Evolutionary conservation across 805 yeast species (phyloP), one percentile per base, ranked within the genome.

Genomic region (Barnettozyma botsteinii): DNA sequence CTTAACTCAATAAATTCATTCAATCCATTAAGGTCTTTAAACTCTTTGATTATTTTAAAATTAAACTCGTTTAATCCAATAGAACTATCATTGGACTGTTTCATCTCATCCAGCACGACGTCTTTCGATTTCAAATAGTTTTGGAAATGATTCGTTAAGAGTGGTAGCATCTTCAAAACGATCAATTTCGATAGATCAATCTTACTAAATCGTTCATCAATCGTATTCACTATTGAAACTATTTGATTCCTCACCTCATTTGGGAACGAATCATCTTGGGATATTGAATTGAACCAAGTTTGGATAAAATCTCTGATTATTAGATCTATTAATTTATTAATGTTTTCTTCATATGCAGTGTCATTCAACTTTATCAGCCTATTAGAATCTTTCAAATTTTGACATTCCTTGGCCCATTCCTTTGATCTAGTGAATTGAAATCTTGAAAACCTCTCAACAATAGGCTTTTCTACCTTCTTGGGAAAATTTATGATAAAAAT

Each of bases 81-180:
- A 18, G 54, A 43, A 2, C 67, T 52, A 17, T 63, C 62, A 14
- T 61, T 58, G 31, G 59, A 44, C 23, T 51, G 53, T 20, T 54
- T 48, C 28, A 40, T n/a, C 11, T 53, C 57, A 7, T 56, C 51
- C 22, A 52, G 24, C 2, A 60, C 59, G 0, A 50, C 38, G 14
- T 64, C 62, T 36, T 61, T 69, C 0, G 79, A 73, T 0, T 48
- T 48, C 3, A 72, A 61, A 52, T 70, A 85, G 7, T 65, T 62
- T 7, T 65, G 61, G 43, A 81, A 71, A 56, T 88, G 95, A 11
- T 70, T 73, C 1, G 85, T 79, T 2, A 86, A 7, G 1, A 81
- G 50, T 0, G 96, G 96, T 7, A 85, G 40, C 0, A 85, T 26
- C 33, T 70, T 69, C 23, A 76, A 61, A 1, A 85, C 79, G 3